phyloP scores from a whole-genome alignment of 2,329 filamentous ascomycete genomes.

The Apiospora pterosperma region DNA sequence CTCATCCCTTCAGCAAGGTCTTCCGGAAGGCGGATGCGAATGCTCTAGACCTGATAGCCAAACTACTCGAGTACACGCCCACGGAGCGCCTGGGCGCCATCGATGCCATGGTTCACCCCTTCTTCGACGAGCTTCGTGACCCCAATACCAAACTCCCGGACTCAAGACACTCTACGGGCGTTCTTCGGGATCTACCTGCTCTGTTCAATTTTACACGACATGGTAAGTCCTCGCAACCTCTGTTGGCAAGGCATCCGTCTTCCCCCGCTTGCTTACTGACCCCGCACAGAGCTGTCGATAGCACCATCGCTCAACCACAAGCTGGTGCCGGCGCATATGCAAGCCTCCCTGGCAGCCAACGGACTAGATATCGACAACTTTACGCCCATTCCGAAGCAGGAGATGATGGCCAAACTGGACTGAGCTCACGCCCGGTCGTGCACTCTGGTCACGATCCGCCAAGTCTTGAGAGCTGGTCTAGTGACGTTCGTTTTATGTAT shows the following conservation, averaged over 20 bases:
- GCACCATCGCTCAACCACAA: conserved; percentile 81
- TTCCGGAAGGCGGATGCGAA: conserved; percentile 94
- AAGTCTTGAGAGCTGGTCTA: conserved; percentile 24
- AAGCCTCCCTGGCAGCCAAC: conserved; percentile 66
- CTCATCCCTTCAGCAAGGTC: conserved; percentile 98
- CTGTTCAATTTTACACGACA: conserved; percentile 94
- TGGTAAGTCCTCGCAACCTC: conserved; percentile 56
- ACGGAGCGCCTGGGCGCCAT: conserved; percentile 91
- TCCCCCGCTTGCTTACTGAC: conserved; percentile 6
- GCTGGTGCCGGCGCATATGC: conserved; percentile 81
- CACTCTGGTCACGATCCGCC: conserved; percentile 26
- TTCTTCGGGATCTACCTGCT: conserved; percentile 75
- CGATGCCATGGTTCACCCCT: conserved; percentile 96
- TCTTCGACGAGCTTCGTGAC: conserved; percentile 95
- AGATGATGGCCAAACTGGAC: conserved; percentile 97
- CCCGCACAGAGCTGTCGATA: conserved; percentile 82
- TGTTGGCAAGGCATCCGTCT: neutral
- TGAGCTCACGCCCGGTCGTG: conserved; percentile 50
- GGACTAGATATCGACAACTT: conserved; percentile 94
- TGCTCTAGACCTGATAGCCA: conserved; percentile 92
- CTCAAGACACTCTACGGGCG: conserved; percentile 81
- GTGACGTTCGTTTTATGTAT: conserved; percentile 26
- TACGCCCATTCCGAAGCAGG: conserved; percentile 83
- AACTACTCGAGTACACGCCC: conserved; percentile 92
- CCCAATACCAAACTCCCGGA: conserved; percentile 89